These are phyloP conservation scores for Immersiporthe knoxdaviesiana DNA, from an alignment of 2,329 filamentous ascomycete genomes.

Conservation along the genomic window DNA sequence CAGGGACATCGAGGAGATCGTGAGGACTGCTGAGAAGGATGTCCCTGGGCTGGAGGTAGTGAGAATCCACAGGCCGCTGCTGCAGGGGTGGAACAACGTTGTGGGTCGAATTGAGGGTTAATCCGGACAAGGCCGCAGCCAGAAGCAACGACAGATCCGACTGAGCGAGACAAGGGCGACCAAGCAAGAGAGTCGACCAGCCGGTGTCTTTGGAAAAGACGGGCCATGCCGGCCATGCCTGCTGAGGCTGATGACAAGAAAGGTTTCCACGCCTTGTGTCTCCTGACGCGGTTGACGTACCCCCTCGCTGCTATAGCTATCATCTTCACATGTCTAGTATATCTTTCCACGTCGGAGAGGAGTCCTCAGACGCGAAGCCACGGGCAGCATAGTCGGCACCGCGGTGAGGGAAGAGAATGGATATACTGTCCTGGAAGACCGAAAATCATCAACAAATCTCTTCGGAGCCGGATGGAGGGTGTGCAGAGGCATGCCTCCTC, in stretches of 20 bases:
- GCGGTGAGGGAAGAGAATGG: too few species aligned
- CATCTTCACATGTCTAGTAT: not conserved
- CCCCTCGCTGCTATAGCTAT: not conserved
- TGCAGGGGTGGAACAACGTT: slow-evolving; percentile 58
- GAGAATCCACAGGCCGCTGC: slow-evolving; percentile 54
- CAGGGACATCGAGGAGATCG: slow-evolving; percentile 60
- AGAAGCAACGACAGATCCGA: not conserved
- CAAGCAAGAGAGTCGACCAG: not conserved
- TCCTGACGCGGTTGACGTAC: not conserved
- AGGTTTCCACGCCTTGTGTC: not conserved
- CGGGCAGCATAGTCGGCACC: too few species aligned
- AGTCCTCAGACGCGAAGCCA: too few species aligned
- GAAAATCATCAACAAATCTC: not conserved
- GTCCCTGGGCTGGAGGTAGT: slow-evolving; percentile 62
- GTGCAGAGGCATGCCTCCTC: not conserved
- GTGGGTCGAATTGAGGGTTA: slow-evolving; percentile 59
- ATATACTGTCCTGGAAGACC: too few species aligned
- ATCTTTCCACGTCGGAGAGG: not conserved
- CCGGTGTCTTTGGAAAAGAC: not conserved
- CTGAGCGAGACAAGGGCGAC: not conserved
- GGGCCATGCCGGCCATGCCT: not conserved
- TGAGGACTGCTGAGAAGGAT: slow-evolving; percentile 50
- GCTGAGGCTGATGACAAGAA: not conserved
- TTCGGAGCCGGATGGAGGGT: not conserved
- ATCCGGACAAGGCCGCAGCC: slow-evolving; percentile 17